Evolutionary conservation across 108 stramenopile genomes (phyloP).

Genomic region (Cyclostephanos tholiformis): DNA sequence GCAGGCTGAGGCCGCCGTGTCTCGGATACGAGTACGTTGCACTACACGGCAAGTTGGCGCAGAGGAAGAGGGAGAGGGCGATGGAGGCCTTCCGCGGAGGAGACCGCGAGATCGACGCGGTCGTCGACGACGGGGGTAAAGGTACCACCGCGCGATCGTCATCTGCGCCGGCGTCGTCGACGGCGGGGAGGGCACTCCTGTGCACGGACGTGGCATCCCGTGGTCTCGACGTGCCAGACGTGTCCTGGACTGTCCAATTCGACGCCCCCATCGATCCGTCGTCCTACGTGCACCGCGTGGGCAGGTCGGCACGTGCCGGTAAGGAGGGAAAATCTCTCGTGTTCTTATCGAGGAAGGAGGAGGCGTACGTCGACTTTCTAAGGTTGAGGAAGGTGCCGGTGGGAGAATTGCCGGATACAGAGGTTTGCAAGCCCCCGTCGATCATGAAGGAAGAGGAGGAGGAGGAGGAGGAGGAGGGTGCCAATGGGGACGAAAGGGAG

Average conservation of each 20-base stretch:
- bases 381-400: conserved; percentile 83
- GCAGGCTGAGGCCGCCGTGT: conserved; percentile 51
- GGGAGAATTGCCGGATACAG: conserved; percentile 53
- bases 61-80: conserved; percentile 91
- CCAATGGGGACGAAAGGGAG: conserved; percentile 20
- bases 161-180: background rate
- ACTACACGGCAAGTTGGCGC: conserved; percentile 94
- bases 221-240: conserved; percentile 95
- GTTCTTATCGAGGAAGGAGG: conserved; percentile 92
- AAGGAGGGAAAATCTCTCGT: conserved; percentile 85
- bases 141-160: too few relatives aligned
- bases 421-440: conserved; percentile 57
- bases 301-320: conserved; percentile 95
- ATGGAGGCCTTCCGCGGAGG: conserved; percentile 74
- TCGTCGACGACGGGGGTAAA: too few relatives aligned
- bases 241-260: conserved; percentile 96
- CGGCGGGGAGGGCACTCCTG: conserved; percentile 78
- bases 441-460: too few relatives aligned
- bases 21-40: conserved; percentile 62
- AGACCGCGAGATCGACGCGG: background rate
- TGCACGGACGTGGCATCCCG: conserved; percentile 99
- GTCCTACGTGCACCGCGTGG: conserved; percentile 97
- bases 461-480: conserved; percentile 23
- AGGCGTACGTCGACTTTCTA: conserved; percentile 92
- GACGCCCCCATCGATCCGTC: conserved; percentile 96